Conservation (phyloP, 345 rosid species). For the Salix dunnii region DNA sequence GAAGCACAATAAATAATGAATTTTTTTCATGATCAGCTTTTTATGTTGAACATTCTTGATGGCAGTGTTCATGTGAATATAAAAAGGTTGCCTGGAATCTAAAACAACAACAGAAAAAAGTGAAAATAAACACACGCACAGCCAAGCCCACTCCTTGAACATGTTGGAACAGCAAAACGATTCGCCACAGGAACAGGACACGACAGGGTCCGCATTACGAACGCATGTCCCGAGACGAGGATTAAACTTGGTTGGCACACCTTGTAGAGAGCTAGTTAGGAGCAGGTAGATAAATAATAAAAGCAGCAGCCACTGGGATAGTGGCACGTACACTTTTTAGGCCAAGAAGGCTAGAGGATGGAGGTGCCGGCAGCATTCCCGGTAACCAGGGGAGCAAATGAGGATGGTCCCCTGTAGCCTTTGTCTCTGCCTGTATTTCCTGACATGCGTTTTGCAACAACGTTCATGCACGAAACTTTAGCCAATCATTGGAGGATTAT, state of each 20-base stretch:
- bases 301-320: background rate
- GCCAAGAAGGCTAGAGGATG: background rate
- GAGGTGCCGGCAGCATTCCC: conserved; percentile 28
- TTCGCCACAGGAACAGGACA: conserved; percentile 22
- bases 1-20: no score
- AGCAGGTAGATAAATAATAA: background rate
- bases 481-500: conserved; percentile 14
- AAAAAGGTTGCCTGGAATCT: conserved; percentile 1
- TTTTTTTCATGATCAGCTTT: no score
- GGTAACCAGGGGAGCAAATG: conserved; percentile 46
- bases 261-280: background rate
- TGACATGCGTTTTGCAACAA: background rate
- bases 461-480: background rate
- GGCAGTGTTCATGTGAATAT: conserved; percentile 18
- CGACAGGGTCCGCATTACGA: background rate
- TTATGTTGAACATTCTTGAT: conserved; percentile 37
- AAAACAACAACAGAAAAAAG: background rate
- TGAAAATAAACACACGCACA: background rate
- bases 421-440: background rate
- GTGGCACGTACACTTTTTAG: conserved; percentile 1
- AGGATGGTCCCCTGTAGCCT: conserved; percentile 36
- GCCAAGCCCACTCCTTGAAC: background rate
- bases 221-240: conserved; percentile 9
- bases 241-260: background rate
- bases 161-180: conserved; percentile 15